Evolutionary conservation across 2,329 filamentous ascomycete genomes (phyloP), one percentile per base, ranked within the genome.

Genomic region (Blastomyces parvus): DNA sequence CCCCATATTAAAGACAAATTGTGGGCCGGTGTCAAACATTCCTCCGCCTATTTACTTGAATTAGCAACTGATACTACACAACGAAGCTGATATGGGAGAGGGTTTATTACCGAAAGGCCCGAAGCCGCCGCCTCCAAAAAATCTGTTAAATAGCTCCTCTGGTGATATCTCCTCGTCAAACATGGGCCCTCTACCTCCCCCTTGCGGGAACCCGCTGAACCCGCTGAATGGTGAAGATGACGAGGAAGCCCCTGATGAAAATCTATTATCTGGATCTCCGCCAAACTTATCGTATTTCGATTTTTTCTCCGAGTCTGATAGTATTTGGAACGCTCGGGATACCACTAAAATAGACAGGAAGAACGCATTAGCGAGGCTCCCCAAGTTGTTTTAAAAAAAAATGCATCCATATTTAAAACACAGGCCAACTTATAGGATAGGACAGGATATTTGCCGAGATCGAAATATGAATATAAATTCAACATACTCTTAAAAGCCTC

Each of bases 111-210:
- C 88, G 72, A 90, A 87, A 19, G 84, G 83, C 61, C 86, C 86
- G 64, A 88, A 86, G 58, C 84, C 83, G 70, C 82, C 80, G 22
- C 80, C 81, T 58, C 90, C 90, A 80, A 99, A 99, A 83, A 99
- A 99, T 67, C 93, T 86, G 73, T 93, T 88, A 79, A 99, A 99
- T 81, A 99, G 85, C 77, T 99, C 94, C 76, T 99, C 94, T 0
- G 94, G 92, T 62, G 89, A 96, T 70, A 99, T 90, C 74, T 97
- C 93, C 65, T 94, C 91, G 62, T 94, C 90, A 77, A 89, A 96
- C 81, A 87, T 86, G 19, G 84, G 82, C 42, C 75, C 80, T 36
- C 80, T 81, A 48, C 82, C 83, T 52, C 82, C 83, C 27, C 74
- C 63, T 40, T 40, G 46, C 59, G 75, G 73, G 38, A 73, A 70